phyloP scores from a whole-genome alignment of 306 rosid species.

The Lablab purpureus region DNA sequence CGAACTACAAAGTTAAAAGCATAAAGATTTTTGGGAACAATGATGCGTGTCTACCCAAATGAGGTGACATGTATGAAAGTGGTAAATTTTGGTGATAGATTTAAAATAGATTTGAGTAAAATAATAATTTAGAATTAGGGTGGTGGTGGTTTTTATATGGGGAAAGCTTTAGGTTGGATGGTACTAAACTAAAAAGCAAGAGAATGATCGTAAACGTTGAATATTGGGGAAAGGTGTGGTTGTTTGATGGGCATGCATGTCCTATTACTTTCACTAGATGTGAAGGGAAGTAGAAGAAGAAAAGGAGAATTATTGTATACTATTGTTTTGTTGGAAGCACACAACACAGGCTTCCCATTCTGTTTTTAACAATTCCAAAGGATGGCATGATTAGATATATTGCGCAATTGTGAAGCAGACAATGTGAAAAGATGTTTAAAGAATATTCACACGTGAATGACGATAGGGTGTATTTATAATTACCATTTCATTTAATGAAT shows the following conservation, averaged over 20 bases:
- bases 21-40: background rate
- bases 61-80: background rate
- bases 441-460: slow-evolving; percentile 56
- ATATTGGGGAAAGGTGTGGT: background rate
- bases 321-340: slow-evolving; percentile 34
- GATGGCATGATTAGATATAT: slow-evolving; percentile 43
- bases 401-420: slow-evolving; percentile 43
- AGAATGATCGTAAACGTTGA: slow-evolving; percentile 48
- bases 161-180: background rate
- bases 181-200: slow-evolving; percentile 30
- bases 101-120: background rate
- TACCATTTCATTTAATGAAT: slow-evolving; percentile 37
- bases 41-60: background rate
- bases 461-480: slow-evolving; percentile 33
- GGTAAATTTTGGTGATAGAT: background rate
- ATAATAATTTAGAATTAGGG: background rate
- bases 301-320: slow-evolving; percentile 28
- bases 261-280: slow-evolving; percentile 36
- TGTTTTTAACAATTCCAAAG: slow-evolving; percentile 44
- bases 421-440: slow-evolving; percentile 14
- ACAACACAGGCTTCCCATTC: slow-evolving; percentile 28
- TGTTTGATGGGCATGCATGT: slow-evolving; percentile 19
- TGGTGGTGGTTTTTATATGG: no score
- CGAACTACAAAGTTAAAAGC: background rate
- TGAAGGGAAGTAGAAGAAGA: slow-evolving; percentile 41